Conservation (phyloP, 2,329 filamentous ascomycete species). For the Penicillium digitatum region DNA sequence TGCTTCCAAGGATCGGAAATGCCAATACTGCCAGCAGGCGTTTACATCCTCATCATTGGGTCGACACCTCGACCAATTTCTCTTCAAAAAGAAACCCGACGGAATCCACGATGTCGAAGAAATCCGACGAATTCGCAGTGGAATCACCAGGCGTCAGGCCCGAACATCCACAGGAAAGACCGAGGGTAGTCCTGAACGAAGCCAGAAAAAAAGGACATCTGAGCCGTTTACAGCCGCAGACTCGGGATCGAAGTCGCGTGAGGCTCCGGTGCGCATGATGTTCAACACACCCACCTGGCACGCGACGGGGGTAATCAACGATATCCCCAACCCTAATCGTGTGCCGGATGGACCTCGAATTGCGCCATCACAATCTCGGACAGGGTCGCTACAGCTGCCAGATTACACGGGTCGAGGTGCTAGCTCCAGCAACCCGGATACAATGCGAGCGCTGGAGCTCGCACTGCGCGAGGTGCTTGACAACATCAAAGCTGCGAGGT, state of each 20-base stretch:
- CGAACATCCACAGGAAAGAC: slow-evolving; percentile 60
- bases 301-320: slow-evolving; percentile 72
- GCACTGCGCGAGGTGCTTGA: slow-evolving; percentile 78
- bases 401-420: slow-evolving; percentile 62
- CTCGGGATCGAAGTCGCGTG: slow-evolving; percentile 34
- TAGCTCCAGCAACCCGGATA: slow-evolving; percentile 69
- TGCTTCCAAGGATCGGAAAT: slow-evolving; percentile 77
- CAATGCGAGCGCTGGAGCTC: slow-evolving; percentile 76
- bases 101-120: slow-evolving; percentile 86
- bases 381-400: slow-evolving; percentile 28
- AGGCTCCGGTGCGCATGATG: slow-evolving; percentile 44
- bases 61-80: slow-evolving; percentile 88
- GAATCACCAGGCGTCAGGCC: slow-evolving; percentile 81
- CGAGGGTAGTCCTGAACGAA: slow-evolving; percentile 57
- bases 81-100: slow-evolving; percentile 91
- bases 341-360: slow-evolving; percentile 37
- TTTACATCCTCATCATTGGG: slow-evolving; percentile 94
- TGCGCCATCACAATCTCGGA: slow-evolving; percentile 32
- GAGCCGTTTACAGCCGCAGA: slow-evolving; percentile 35
- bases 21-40: slow-evolving; percentile 80
- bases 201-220: slow-evolving; percentile 43
- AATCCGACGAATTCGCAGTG: slow-evolving; percentile 75
- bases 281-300: slow-evolving; percentile 69
- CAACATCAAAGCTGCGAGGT: slow-evolving; percentile 80
- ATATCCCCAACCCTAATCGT: slow-evolving; percentile 57